Evolutionary conservation across 768 basidiomycete species (phyloP).

Genomic region (Epithele typhae): DNA sequence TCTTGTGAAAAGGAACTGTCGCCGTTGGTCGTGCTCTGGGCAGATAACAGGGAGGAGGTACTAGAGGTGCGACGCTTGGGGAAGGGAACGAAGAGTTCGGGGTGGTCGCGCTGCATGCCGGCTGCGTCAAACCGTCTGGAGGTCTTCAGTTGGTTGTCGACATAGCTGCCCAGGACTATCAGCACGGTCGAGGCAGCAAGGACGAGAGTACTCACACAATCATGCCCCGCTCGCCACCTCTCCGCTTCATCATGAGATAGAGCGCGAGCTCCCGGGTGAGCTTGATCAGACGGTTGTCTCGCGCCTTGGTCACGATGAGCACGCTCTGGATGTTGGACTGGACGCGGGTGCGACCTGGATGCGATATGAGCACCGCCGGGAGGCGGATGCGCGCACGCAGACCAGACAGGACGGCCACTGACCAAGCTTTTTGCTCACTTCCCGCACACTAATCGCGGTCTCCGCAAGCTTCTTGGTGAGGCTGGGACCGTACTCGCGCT

Average conservation of each 20-base stretch:
- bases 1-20: constrained; percentile 48
- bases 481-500: constrained; percentile 69
- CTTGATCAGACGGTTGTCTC: constrained; percentile 94
- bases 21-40: constrained; percentile 37
- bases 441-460: constrained; percentile 94
- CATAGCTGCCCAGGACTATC: constrained; percentile 59
- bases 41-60: constrained; percentile 56
- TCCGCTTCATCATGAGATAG: constrained; percentile 90
- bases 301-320: constrained; percentile 94
- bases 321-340: constrained; percentile 89
- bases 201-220: constrained; percentile 61
- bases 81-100: constrained; percentile 81
- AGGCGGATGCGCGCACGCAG: constrained; percentile 10
- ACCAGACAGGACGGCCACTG: constrained; percentile 23
- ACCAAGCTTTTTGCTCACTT: constrained; percentile 99
- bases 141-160: constrained; percentile 83
- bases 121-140: constrained; percentile 94
- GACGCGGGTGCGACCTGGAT: constrained; percentile 83
- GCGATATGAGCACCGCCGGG: constrained; percentile 13
- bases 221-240: constrained; percentile 65
- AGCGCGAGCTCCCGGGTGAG: constrained; percentile 91
- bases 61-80: constrained; percentile 73
- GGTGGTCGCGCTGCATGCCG: constrained; percentile 81
- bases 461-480: constrained; percentile 92
- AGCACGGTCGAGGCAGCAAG: constrained; percentile 7